Evolutionary conservation across 257 asterid species (phyloP).

Genomic region (Lantana camara): DNA sequence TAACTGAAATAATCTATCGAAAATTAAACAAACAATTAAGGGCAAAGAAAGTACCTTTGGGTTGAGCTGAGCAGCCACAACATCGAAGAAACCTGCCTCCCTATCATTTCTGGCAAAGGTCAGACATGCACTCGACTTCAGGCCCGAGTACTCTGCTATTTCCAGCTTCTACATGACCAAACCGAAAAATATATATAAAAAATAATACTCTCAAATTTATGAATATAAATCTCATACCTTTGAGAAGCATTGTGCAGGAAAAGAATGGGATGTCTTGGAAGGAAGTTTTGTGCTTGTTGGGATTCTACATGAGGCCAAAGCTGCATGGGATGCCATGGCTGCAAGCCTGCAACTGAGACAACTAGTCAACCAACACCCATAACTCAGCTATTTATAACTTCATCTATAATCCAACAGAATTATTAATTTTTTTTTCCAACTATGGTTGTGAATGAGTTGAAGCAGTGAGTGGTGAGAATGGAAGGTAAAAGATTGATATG

Average conservation of each 20-base stretch:
- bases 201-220: too few relatives aligned
- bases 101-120: slow-evolving; percentile 50
- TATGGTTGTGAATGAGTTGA: slow-evolving; percentile 44
- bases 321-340: slow-evolving; percentile 74
- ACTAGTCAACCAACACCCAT: background rate
- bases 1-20: background rate
- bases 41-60: slow-evolving; percentile 34
- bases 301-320: slow-evolving; percentile 76
- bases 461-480: slow-evolving; percentile 52
- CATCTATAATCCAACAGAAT: background rate
- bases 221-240: too few relatives aligned
- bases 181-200: background rate
- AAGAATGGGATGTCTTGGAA: slow-evolving; percentile 47
- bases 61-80: slow-evolving; percentile 70
- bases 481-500: slow-evolving; percentile 32
- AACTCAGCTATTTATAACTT: slow-evolving; percentile 23
- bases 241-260: slow-evolving; percentile 58
- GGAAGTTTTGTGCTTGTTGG: slow-evolving; percentile 58
- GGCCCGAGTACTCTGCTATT: slow-evolving; percentile 73
- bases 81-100: slow-evolving; percentile 68
- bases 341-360: slow-evolving; percentile 34
- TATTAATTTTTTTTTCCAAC: too few relatives aligned
- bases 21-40: background rate
- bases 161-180: slow-evolving; percentile 59
- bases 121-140: slow-evolving; percentile 58